A percentile compares a stretch with the other conserved stretches of the same genome.
phyloP scores from a whole-genome alignment of 202 grass and related monocot genomes.

The Zoysia matrella region DNA sequence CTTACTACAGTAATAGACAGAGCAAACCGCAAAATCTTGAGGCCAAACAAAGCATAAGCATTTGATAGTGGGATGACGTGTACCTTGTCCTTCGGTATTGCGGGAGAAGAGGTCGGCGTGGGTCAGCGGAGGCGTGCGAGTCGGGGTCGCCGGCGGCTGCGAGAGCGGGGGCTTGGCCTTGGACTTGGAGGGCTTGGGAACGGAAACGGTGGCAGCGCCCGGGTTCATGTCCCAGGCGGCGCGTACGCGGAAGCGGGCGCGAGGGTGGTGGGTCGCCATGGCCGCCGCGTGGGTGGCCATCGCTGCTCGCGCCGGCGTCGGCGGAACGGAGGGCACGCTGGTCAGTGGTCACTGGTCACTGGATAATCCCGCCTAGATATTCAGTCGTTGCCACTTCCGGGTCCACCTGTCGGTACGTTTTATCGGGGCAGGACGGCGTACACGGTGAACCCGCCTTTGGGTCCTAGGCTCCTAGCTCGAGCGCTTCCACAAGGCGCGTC shows the following conservation, averaged over 20 bases:
- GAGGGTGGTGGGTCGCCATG: constrained; percentile 29
- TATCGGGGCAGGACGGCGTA: too few species aligned
- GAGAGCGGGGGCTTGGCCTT: constrained; percentile 17
- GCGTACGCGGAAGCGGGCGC: constrained; percentile 47
- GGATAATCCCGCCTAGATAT: too few species aligned
- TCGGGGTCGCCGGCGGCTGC: background rate
- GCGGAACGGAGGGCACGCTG: background rate
- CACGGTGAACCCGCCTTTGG: too few species aligned
- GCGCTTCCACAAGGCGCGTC: background rate
- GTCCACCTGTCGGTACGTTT: too few species aligned
- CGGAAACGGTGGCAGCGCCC: constrained; percentile 50
- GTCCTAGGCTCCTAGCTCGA: background rate
- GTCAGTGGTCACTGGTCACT: background rate
- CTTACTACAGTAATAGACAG: background rate
- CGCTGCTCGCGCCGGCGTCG: constrained; percentile 13
- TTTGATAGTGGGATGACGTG: background rate
- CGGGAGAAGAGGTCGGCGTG: constrained; percentile 53
- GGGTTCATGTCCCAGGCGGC: constrained; percentile 96
- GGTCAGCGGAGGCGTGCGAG: constrained; percentile 45
- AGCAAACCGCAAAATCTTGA: background rate
- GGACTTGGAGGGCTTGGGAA: constrained; percentile 51
- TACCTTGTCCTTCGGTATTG: constrained; percentile 47
- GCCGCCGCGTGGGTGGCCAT: constrained; percentile 49
- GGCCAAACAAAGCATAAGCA: background rate
- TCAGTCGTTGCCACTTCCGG: too few species aligned